phyloP scores from a whole-genome alignment of 2,329 filamentous ascomycete genomes.

The Zasmidium cellare region DNA sequence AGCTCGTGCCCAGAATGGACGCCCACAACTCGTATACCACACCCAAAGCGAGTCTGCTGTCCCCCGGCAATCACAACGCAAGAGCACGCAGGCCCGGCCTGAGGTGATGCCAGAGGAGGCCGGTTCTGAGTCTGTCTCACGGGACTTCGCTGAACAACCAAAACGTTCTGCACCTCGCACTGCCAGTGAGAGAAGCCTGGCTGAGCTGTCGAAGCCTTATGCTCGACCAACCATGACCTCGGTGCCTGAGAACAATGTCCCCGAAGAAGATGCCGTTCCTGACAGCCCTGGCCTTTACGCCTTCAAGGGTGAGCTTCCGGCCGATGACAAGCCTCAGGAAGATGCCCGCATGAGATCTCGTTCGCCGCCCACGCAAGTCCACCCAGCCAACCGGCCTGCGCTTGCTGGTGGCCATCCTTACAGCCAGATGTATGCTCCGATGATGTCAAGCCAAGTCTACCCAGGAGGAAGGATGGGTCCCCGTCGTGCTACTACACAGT shows the following conservation, averaged over 20 bases:
- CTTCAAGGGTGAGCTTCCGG: conserved; percentile 30
- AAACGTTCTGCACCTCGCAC: conserved; percentile 8
- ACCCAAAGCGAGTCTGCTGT: not conserved
- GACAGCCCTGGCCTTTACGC: conserved; percentile 20
- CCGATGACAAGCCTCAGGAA: conserved; percentile 11
- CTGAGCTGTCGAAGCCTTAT: conserved; percentile 24
- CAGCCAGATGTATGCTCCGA: conserved; percentile 5
- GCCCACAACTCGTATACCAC: not conserved
- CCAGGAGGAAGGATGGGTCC: conserved; percentile 4
- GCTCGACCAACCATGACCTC: conserved; percentile 25
- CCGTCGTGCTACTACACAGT: conserved; percentile 16
- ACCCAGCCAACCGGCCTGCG: conserved; percentile 1
- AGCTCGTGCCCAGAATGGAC: not conserved
- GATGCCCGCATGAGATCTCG: conserved; percentile 10
- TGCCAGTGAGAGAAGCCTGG: conserved; percentile 23
- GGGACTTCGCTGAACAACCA: conserved; percentile 5
- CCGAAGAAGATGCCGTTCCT: conserved; percentile 15
- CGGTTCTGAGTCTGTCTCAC: not conserved
- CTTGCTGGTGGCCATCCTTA: conserved; percentile 13
- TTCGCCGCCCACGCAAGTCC: conserved; percentile 5
- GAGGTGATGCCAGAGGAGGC: not conserved
- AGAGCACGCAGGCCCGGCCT: not conserved
- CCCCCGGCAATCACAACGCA: not conserved
- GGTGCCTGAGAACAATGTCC: conserved; percentile 26
- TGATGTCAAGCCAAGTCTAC: conserved; percentile 1